Percentiles rank a stretch among this genome's conserved stretches.
phyloP scores from a whole-genome alignment of 1,284 basidiomycete genomes.

The Cystobasidium sp. region DNA sequence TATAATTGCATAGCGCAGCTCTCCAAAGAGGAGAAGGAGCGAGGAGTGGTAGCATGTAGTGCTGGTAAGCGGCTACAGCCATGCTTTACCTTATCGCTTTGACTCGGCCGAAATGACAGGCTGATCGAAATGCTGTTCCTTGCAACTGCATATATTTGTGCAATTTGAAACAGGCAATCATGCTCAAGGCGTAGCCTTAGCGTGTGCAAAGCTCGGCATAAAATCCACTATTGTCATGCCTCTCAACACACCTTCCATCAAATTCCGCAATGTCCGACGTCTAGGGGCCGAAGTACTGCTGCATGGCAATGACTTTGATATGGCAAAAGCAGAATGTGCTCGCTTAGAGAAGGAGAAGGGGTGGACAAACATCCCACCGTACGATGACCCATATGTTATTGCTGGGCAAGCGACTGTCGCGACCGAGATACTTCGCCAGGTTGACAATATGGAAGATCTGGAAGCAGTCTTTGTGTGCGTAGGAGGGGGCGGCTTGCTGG shows the following conservation, averaged over 20 bases:
- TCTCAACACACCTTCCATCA: constrained; percentile 90
- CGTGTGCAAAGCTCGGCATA: constrained; percentile 80
- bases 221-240: constrained; percentile 99
- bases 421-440: constrained; percentile 89
- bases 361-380: constrained; percentile 91
- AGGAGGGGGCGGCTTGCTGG: constrained; percentile 89
- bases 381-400: constrained; percentile 95
- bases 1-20: constrained; percentile 98
- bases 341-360: constrained; percentile 77
- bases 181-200: constrained; percentile 96
- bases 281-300: constrained; percentile 93
- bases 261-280: constrained; percentile 89
- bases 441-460: constrained; percentile 70
- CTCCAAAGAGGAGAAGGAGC: constrained; percentile 86
- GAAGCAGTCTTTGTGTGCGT: constrained; percentile 88
- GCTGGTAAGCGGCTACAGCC: constrained; percentile 67
- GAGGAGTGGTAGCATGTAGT: constrained; percentile 96
- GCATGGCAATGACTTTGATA: constrained; percentile 92
- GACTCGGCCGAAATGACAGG: constrained; percentile 43
- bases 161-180: constrained; percentile 76
- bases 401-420: constrained; percentile 96
- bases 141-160: not conserved
- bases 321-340: constrained; percentile 91
- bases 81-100: constrained; percentile 57
- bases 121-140: not conserved